Percentiles rank a stretch among this genome's conserved stretches.
Evolutionary conservation across 305 asterid species (phyloP).

Genomic region (Solanum chacoense): DNA sequence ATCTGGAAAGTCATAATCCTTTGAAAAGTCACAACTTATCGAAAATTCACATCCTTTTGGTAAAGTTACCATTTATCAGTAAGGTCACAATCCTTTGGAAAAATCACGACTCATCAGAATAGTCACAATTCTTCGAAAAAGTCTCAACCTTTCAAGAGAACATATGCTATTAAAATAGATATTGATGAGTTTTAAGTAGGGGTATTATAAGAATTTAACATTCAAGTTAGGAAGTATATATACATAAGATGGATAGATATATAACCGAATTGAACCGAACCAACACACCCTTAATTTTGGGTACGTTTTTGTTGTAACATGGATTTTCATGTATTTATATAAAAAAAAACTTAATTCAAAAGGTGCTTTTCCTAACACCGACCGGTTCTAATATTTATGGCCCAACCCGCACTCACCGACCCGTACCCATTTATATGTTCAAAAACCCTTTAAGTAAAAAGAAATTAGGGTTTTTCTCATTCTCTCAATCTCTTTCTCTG

Average conservation of each 20-base stretch:
- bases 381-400: background rate
- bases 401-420: background rate
- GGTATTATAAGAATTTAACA: background rate
- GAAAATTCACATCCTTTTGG: background rate
- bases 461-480: background rate
- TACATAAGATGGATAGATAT: background rate
- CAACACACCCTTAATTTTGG: background rate
- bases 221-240: background rate
- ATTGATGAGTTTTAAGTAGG: too few species aligned
- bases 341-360: background rate
- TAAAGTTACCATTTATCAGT: background rate
- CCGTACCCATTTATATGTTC: background rate
- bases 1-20: background rate
- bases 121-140: background rate
- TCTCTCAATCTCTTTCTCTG: background rate
- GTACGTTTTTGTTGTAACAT: background rate
- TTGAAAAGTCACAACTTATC: background rate
- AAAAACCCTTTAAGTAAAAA: background rate
- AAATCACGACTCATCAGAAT: background rate
- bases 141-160: background rate
- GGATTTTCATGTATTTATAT: background rate
- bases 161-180: background rate
- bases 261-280: background rate
- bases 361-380: background rate
- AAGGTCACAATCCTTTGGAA: background rate